These are phyloP conservation scores for Psilocybe subaeruginosa DNA, from an alignment of 768 basidiomycete genomes.

Conservation along the genomic window DNA sequence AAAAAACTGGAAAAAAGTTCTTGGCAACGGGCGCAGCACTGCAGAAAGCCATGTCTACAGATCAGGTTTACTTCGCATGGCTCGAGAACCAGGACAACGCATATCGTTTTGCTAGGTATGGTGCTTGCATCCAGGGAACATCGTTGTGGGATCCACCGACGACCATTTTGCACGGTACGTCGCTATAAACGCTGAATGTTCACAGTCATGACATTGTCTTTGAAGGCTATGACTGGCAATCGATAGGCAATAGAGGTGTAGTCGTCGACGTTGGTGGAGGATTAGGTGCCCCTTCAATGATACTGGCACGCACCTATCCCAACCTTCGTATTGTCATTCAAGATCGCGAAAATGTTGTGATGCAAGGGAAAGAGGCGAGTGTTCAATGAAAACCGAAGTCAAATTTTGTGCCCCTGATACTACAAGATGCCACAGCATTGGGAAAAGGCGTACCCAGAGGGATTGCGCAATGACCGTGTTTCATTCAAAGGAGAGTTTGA, in stretches of 20 bases:
- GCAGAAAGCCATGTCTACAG: slow-evolving; percentile 26
- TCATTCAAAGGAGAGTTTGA: slow-evolving; percentile 2
- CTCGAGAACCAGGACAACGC: slow-evolving; percentile 26
- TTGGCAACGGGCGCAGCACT: slow-evolving; percentile 20
- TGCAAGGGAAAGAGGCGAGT: background rate
- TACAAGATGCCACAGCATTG: background rate
- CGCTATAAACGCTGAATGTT: background rate
- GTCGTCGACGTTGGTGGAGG: slow-evolving; percentile 36
- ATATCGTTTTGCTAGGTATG: slow-evolving; percentile 28
- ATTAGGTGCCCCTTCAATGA: slow-evolving; percentile 25
- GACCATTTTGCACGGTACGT: slow-evolving; percentile 18
- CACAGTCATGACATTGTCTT: too few species aligned
- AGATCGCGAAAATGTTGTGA: slow-evolving; percentile 15
- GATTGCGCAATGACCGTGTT: background rate
- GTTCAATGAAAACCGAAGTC: background rate
- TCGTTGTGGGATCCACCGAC: slow-evolving; percentile 27
- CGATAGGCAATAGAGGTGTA: slow-evolving; percentile 18
- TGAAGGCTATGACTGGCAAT: slow-evolving; percentile 28
- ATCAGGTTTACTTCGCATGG: slow-evolving; percentile 28
- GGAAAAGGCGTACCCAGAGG: background rate
- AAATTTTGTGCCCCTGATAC: background rate
- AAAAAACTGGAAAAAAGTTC: slow-evolving; percentile 2
- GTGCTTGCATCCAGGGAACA: slow-evolving; percentile 32
- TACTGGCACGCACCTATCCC: slow-evolving; percentile 20
- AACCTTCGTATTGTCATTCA: slow-evolving; percentile 27